Base-by-base conservation (phyloP, 805 yeast genomes). In the Lipomyces lipofer region DNA sequence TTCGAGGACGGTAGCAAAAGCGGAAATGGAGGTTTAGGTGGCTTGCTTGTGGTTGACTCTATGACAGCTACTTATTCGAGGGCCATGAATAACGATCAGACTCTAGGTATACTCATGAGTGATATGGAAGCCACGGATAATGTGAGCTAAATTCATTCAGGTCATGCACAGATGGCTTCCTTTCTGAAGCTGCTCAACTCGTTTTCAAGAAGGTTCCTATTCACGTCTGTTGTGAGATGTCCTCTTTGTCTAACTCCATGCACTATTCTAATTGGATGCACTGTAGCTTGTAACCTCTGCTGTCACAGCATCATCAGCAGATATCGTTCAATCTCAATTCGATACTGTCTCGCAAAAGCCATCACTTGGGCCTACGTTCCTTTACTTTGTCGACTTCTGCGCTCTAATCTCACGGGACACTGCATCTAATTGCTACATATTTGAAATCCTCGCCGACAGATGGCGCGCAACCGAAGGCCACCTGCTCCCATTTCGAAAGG, bases 391-490 rank as follows among this genome's bases (percentile, higher is more conserved):
- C 27, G 60, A 56, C 43, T 45, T 38, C 25, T 47, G 52, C 49
- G 51, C 51, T 4, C 32, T 51, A 17, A n/a, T 54, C 15, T 29
- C 43, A 6, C 51, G 28, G 15, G 29, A 27, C 22, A 21, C 17
- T 17, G 15, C 8, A 6, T 40, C 50, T 8, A 32, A 28, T 4
- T 9, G 27, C 12, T 46, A 42, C 38, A 22, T 47, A 4, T 38
- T 55, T 15, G 60, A 56, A 38, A 29, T 56, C 29, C 25, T 56
- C 10, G 56, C 56, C 5, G 60, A 56, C 22, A 35, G 60, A 17
- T 52, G 27, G 44, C 21, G 27, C 1, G 21, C 50, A 5, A 4
- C 43, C 2, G 60, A 56, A 44, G 49, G 52, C 10, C 49, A 47
- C 3, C 10, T 50, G 12, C 7, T 45, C 3, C 13, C 42, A 6